Evolutionary conservation across 805 yeast species (phyloP), one percentile per base, ranked within the genome.

Genomic region (Metschnikowia proteae): DNA sequence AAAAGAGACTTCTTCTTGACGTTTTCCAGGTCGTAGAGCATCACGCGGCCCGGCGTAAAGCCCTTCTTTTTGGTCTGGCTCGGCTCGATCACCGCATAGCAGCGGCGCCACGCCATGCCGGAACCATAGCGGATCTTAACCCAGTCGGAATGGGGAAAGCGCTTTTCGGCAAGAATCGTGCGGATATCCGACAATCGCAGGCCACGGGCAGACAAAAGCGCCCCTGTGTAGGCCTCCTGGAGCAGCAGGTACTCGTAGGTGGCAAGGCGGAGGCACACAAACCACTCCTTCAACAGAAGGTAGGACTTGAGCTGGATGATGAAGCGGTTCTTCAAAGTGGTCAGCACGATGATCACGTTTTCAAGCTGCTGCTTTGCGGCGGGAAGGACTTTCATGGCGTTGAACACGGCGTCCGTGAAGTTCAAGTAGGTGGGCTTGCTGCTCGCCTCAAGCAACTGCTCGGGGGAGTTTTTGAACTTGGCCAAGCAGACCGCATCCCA

Each of bases 51-150:
- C 10, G 79, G 73, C 54, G 52, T 73, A 56, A 65, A 76, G 55
- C 59, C 67, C 65, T 68, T 79, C 63, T 60, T 68, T 62, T 72
- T 82, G 59, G 76, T 61, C 34, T 71, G 55, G 58, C 90, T 71
- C 56, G 91, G 91, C 56, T 86, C 87, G 48, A 92, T 79, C 8
- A 91, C 96, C 3, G 96, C 92, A 71, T 80, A 94, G 62, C 97
- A 92, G 50, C 96, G 78, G 62, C 84, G 87, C 97, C 97, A 94
- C 1, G 97, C 96, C 96, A 89, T 88, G 25, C 99, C 99, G 7
- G 94, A 80, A 17, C 99, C 98, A 66, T 92, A 94, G 55, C 98
- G 76, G 13, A 94, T 96, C 63, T 90, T 80, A 38, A 86, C 90
- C 97, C 97, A 92, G 60, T 91, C 97, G 65, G 88, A 96, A 61